Evolutionary conservation across 352 stramenopile genomes (phyloP), one percentile per base, ranked within the genome.

Genomic region (Pythium aphanidermatum): DNA sequence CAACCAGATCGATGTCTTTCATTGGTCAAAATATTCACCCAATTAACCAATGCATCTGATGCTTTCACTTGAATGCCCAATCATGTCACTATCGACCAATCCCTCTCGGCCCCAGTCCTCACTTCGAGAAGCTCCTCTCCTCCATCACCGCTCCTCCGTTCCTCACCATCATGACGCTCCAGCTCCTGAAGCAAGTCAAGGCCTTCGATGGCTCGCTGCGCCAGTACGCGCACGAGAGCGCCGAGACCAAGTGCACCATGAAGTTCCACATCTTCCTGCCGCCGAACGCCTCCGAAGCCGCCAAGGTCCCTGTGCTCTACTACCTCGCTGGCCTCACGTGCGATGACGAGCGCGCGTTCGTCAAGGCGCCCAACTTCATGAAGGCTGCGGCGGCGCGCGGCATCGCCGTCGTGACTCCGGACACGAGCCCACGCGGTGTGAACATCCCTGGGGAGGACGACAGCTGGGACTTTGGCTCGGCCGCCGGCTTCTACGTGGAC

Each of bases 401-500:
- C 24, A 88, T 99, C 46, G 95, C 91, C 7, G 83, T 99, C 46
- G 88, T 99, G 29, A 86, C 94, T 14, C 91, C 89, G 1, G 96
- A 99, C 68, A 99, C 96, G 9, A 92, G 78, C 64, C 96, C 96
- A n/a, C 83, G 96, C 16, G 86, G 86, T 26, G 76, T 92, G 21
- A 78, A 72, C 39, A 83, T 96, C 46, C 76, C 93, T 11, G 94
- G 95, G 12, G 95, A 98, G 58, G 87, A 98, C 21, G 94, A 98
- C 46, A 58, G 53, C 33, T 99, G 92, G 68, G 96, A 99, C 69
- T 97, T 99, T 57, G 96, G 96, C 27, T 92, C 88, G 13, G 94
- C 85, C 27, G 96, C 96, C 19, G 95, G 96, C 37, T 99, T 99
- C 59, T 99, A 99, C 74, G 63, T 99, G 6, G 83, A 99, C 75